Base-by-base conservation (phyloP, 805 yeast genomes). In the Teunomyces kruisii region DNA sequence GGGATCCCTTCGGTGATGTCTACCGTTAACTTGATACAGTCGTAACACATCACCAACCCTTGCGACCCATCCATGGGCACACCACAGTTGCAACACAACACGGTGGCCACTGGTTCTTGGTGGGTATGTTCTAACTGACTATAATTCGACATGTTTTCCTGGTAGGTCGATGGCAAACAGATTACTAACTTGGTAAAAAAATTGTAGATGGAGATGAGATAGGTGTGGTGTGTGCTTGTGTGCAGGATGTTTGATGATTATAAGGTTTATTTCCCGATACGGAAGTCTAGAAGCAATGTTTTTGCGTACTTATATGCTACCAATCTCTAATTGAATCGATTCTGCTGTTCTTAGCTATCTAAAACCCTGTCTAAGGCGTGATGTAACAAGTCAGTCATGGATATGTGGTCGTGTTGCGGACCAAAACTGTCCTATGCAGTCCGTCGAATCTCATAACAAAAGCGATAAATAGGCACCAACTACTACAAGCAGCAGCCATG, bases 71-170 rank as follows among this genome's bases (percentile, higher is more conserved):
- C 98, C 80, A 94, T 88, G 36, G 98, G 97, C 45, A 86, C 88
- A 70, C 98, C 98, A 84, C 99, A 94, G 84, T 88, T 89, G 70
- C 96, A 90, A 76, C 99, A 94, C 47, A 94, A 80, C 49, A 94
- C 94, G 1, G 98, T 94, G 28, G 97, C 95, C 9, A 47, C 54
- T 15, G 60, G 61, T 15, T 62, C 65, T 22, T 59, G 70, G 36
- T 68, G 72, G 17, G 60, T 41, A 29, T 51, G 61, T 17, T 58
- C 54, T 31, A 76, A 61, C 46, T 71, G 76, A 9, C 79, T 71
- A 53, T 76, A 76, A 50, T 74, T 72, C 5, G 80, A 75, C 80
- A 75, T 76, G 32, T 14, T 40, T 27, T 27, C 14, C 14, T 22
- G 14, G 26, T 39, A 29, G 29, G 22, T 31, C 13, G 28, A 32